These are phyloP conservation scores for Apophysomyces sp. DNA, from an alignment of 371 early-diverging fungal genomes.

Conservation along the genomic window DNA sequence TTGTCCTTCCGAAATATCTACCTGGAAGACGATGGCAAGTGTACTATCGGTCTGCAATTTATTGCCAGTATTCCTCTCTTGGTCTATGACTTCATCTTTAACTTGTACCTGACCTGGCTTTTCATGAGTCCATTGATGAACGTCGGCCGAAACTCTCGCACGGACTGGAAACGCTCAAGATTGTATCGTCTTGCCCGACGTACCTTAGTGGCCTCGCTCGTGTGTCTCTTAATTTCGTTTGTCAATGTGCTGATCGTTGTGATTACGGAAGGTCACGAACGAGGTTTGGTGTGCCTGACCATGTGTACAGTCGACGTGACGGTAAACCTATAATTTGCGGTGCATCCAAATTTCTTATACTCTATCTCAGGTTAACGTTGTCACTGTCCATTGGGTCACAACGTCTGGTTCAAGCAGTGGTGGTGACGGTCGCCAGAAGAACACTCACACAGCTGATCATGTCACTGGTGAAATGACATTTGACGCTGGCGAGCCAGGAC, in stretches of 20 bases:
- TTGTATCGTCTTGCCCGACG: constrained; percentile 49
- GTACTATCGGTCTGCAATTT: constrained; percentile 49
- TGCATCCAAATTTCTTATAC: not conserved
- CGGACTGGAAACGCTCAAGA: constrained; percentile 45
- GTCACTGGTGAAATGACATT: constrained; percentile 21
- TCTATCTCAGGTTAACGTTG: constrained; percentile 44
- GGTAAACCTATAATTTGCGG: constrained; percentile 14
- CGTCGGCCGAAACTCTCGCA: constrained; percentile 29
- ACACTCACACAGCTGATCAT: constrained; percentile 16
- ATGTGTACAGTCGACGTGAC: constrained; percentile 60
- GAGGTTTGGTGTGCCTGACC: constrained; percentile 54
- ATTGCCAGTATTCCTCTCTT: constrained; percentile 49
- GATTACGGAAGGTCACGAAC: constrained; percentile 43
- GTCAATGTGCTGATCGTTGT: constrained; percentile 50
- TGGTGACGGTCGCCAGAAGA: constrained; percentile 12
- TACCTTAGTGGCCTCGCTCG: constrained; percentile 48
- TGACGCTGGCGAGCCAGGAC: constrained; percentile 8
- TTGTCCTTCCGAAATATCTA: constrained; percentile 45
- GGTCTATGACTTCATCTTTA: constrained; percentile 32
- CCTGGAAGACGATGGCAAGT: constrained; percentile 38
- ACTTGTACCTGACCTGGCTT: constrained; percentile 47
- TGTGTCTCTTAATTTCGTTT: constrained; percentile 47
- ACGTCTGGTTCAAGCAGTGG: constrained; percentile 6
- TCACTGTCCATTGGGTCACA: constrained; percentile 58
- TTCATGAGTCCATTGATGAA: constrained; percentile 48